phyloP scores from a whole-genome alignment of 2,329 filamentous ascomycete genomes.

The Pseudocercospora fuligena region DNA sequence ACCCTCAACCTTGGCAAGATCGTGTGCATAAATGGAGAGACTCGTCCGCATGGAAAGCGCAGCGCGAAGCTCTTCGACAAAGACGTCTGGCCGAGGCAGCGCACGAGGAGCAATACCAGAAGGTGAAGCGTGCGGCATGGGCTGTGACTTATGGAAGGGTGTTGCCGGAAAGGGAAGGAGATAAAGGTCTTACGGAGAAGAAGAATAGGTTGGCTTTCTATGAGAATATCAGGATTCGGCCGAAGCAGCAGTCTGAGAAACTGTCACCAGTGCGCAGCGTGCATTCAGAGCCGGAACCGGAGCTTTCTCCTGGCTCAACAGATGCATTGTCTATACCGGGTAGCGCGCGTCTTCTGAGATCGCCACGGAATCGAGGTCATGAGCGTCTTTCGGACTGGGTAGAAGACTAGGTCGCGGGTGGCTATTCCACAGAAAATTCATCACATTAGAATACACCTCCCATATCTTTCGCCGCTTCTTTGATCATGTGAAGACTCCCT shows the following conservation, averaged over 20 bases:
- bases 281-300: no score
- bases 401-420: no score
- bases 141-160: neutral
- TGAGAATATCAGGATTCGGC: neutral
- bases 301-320: no score
- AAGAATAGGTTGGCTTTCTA: neutral
- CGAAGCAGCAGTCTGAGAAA: neutral
- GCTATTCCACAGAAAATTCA: no score
- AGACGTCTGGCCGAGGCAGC: neutral
- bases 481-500: no score
- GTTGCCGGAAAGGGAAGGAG: neutral
- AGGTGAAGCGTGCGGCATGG: neutral
- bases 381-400: no score
- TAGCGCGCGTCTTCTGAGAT: no score
- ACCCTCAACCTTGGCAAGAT: neutral
- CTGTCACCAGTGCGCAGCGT: no score
- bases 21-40: neutral
- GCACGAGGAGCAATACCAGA: neutral
- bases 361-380: no score
- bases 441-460: no score
- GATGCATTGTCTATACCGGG: no score
- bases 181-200: neutral
- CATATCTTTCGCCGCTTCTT: no score
- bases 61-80: neutral
- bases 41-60: neutral